Base-by-base conservation (phyloP, 441 rosid species). In the Arabidopsis hybrid region DNA sequence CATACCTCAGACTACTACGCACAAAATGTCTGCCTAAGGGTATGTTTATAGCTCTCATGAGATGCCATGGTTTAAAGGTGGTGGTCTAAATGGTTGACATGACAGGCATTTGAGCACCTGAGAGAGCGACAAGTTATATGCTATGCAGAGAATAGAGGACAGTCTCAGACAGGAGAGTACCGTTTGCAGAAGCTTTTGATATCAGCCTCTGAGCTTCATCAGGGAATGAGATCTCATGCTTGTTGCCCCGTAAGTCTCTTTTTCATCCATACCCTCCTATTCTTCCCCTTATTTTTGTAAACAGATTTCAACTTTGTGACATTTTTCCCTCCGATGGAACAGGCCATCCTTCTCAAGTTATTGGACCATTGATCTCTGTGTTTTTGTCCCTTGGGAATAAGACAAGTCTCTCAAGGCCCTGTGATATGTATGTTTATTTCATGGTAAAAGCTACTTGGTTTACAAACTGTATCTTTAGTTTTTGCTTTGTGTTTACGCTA, bases 81-180 rank as follows among this genome's bases (percentile, higher is more conserved):
- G 17, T 52, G 32, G 42, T 66, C 62, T 71, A 4, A 63, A 72
- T 57, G 75, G 70, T 40, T 81, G 60, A 56, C 71, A 39, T 73
- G 67, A 67, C 86, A 95, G 99, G 98, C 95, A 80, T 95, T 93
- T 84, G 96, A 93, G 78, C 91, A 84, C 72, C 89, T 93, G 67
- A 60, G 89, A 68, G 89, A 91, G 52, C 85, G 91, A 6, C 91
- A 86, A 60, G 61, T 91, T 46, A 81, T 90, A 76, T 77, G 93
- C 83, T 93, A 89, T 68, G 35, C 79, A 32, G 97, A 91, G 85
- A 88, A 72, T 76, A 84, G 90, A 85, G 86, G 85, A 50, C 82
- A 84, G 36, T 80, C 67, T 75, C 98, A 91, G 79, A 82, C 93
- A 53, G 79, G 85, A 43, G 98, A 95, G 72, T 90, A 84, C 77